Evolutionary conservation across 169 alveolate species (phyloP).

Genomic region (Babesia bovis): DNA sequence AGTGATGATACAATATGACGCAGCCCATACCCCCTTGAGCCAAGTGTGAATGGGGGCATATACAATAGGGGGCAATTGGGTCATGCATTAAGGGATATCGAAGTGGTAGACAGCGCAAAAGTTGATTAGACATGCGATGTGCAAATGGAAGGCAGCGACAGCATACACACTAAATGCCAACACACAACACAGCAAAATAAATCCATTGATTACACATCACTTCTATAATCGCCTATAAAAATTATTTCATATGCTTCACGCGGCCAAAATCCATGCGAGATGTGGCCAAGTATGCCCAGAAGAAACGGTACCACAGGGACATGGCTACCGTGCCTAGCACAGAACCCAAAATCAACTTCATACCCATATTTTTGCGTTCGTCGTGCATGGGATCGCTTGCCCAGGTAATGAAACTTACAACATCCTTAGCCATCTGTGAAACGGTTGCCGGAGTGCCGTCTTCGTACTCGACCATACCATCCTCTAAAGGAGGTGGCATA

Average conservation of each 20-base stretch:
- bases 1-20: not conserved
- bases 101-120: no score
- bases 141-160: no score
- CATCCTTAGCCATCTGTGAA: slow-evolving; percentile 93
- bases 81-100: not conserved
- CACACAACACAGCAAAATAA: not conserved
- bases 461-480: slow-evolving; percentile 95
- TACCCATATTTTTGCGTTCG: slow-evolving; percentile 80
- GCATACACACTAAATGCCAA: not conserved
- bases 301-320: slow-evolving; percentile 85
- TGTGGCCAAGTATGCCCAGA: slow-evolving; percentile 84
- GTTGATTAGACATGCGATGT: no score
- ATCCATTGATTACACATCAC: not conserved
- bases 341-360: slow-evolving; percentile 77
- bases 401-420: slow-evolving; percentile 83
- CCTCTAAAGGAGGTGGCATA: slow-evolving; percentile 96
- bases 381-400: slow-evolving; percentile 87
- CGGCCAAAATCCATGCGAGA: slow-evolving; percentile 83
- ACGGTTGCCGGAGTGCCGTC: slow-evolving; percentile 96
- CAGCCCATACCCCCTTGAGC: not conserved
- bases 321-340: slow-evolving; percentile 77
- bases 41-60: slow-evolving; percentile 1
- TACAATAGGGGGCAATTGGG: not conserved
- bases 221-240: not conserved
- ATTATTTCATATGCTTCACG: slow-evolving; percentile 72